phyloP scores from a whole-genome alignment of 2,329 filamentous ascomycete genomes.

The Moelleriella libera region DNA sequence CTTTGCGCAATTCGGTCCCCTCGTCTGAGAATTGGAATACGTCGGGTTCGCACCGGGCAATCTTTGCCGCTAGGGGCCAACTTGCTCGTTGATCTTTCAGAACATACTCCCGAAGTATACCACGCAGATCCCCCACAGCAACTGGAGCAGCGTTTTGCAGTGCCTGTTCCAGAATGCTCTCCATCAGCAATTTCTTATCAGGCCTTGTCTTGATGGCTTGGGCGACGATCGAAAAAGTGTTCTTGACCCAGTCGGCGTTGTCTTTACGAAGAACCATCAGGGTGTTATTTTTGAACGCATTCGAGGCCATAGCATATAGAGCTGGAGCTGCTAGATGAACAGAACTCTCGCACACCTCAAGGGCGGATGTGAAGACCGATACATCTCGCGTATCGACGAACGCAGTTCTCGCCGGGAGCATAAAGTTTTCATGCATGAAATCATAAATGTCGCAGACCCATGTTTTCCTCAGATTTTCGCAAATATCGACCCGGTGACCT shows the following conservation, averaged over 20 bases:
- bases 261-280: constrained; percentile 17
- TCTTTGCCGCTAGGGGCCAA: constrained; percentile 26
- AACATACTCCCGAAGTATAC: constrained; percentile 27
- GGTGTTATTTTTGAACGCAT: constrained; percentile 9
- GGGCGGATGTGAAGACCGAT: constrained; percentile 24
- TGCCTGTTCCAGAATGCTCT: constrained; percentile 16
- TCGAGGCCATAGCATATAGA: constrained; percentile 28
- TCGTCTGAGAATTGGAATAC: constrained; percentile 27
- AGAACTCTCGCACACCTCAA: constrained; percentile 21
- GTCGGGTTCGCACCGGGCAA: constrained; percentile 31
- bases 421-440: constrained; percentile 35
- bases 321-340: constrained; percentile 24
- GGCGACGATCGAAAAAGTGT: constrained; percentile 19
- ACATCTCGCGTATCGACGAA: constrained; percentile 29
- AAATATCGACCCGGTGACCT: constrained; percentile 4
- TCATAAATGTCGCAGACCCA: constrained; percentile 33
- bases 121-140: constrained; percentile 24
- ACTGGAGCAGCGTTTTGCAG: constrained; percentile 17
- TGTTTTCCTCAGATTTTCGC: constrained; percentile 9
- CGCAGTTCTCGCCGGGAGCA: constrained; percentile 33
- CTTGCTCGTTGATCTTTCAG: constrained; percentile 19
- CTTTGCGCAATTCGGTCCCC: constrained; percentile 22
- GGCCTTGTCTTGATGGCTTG: constrained; percentile 9
- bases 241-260: constrained; percentile 23
- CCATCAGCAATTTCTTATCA: constrained; percentile 14